Percentiles rank a stretch among this genome's conserved stretches.
These are phyloP conservation scores for Solioccasus polychromus DNA, from an alignment of 768 basidiomycete species.

Conservation along the genomic window DNA sequence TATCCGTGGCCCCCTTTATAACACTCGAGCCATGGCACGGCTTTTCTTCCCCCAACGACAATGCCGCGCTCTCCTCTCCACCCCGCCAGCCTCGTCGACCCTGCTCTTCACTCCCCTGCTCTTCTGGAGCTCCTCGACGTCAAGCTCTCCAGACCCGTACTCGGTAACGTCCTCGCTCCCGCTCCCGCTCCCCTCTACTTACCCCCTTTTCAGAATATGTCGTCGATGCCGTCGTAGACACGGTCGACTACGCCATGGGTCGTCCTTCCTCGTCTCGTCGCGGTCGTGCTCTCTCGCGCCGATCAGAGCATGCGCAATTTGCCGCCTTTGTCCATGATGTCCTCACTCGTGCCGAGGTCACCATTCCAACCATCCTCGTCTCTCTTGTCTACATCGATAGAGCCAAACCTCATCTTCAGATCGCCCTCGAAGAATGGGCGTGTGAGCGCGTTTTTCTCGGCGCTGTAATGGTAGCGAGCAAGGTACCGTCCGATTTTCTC, in stretches of 20 bases:
- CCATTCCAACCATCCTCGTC: constrained; percentile 64
- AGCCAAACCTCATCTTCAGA: constrained; percentile 75
- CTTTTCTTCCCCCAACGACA: neutral
- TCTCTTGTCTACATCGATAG: constrained; percentile 75
- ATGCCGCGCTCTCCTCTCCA: constrained; percentile 37
- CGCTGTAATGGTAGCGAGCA: constrained; percentile 83
- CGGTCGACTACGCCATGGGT: constrained; percentile 76
- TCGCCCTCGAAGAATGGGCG: constrained; percentile 82
- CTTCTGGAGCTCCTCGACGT: constrained; percentile 67
- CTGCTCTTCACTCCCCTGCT: constrained; percentile 58
- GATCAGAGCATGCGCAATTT: constrained; percentile 56
- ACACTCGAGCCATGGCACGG: constrained; percentile 14
- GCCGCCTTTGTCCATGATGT: constrained; percentile 64
- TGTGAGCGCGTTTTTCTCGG: constrained; percentile 89
- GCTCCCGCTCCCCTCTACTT: neutral
- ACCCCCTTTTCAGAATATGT: constrained; percentile 53
- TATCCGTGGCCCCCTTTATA: constrained; percentile 28
- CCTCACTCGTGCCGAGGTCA: constrained; percentile 70
- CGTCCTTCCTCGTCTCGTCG: constrained; percentile 54
- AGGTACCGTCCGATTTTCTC: constrained; percentile 44
- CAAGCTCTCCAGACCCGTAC: constrained; percentile 57
- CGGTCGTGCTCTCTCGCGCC: constrained; percentile 46
- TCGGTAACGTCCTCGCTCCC: constrained; percentile 48
- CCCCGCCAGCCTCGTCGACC: constrained; percentile 57
- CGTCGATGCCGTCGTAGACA: constrained; percentile 65